Conservation (phyloP, 2,329 filamentous ascomycete genomes). For the Stagonosporopsis vannaccii region DNA sequence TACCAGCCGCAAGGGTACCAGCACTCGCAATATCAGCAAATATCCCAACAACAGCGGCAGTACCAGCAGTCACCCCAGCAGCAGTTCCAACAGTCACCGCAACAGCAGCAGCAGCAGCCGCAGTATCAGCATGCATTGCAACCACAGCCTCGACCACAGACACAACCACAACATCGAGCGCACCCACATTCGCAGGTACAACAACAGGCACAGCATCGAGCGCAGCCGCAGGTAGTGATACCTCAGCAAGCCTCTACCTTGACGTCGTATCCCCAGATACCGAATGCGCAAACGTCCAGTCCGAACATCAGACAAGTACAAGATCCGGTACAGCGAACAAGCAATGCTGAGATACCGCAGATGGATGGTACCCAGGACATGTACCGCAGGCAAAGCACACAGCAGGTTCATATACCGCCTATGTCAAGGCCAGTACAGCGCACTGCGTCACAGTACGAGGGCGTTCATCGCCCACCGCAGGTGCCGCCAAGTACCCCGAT, state of each 20-base stretch:
- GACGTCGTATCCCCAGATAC: conserved; percentile 35
- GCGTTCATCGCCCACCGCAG: conserved; percentile 39
- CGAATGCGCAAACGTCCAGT: conserved; percentile 35
- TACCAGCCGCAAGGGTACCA: conserved; percentile 2
- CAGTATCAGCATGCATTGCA: conserved; percentile 24
- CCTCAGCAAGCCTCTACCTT: conserved; percentile 31
- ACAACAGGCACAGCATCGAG: not conserved
- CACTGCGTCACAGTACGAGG: conserved; percentile 47
- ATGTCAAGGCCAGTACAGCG: conserved; percentile 48
- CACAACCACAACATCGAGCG: not conserved
- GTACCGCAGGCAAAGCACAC: conserved; percentile 24
- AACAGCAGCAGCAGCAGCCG: conserved; percentile 28
- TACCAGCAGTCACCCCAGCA: conserved; percentile 22
- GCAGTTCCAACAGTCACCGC: conserved; percentile 21
- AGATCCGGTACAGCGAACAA: conserved; percentile 33
- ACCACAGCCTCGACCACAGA: conserved; percentile 25
- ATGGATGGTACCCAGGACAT: conserved; percentile 26
- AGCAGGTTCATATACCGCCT: conserved; percentile 31
- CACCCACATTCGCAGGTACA: conserved; percentile 29
- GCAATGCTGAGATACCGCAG: conserved; percentile 24
- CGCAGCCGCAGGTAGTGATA: conserved; percentile 41
- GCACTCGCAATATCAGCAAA: conserved; percentile 24
- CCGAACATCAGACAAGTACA: conserved; percentile 39
- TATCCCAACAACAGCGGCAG: conserved; percentile 4
- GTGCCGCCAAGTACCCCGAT: conserved; percentile 34